Evolutionary conservation across 225 moss, liverwort and hornwort genomes (phyloP).

Genomic region (Asterella californica): DNA sequence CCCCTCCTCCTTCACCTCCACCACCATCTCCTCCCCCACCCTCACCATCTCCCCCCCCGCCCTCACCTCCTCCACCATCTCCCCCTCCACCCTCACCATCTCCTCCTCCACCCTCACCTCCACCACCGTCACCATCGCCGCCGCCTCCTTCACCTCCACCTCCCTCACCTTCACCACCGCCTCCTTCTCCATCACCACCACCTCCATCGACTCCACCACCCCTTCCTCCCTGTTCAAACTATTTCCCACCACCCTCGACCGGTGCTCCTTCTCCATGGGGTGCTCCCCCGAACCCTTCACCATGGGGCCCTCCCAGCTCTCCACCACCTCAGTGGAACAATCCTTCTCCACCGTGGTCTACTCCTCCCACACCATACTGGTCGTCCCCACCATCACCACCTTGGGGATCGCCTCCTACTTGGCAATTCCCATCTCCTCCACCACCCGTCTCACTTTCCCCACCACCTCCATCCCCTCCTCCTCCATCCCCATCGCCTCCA

Average conservation of each 20-base stretch:
- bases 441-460: slow-evolving; percentile 21
- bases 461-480: slow-evolving; percentile 28
- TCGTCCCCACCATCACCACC: slow-evolving; percentile 6
- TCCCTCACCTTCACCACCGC: slow-evolving; percentile 1
- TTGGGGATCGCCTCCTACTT: slow-evolving; percentile 13
- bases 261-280: slow-evolving; percentile 9
- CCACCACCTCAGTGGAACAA: slow-evolving; percentile 27
- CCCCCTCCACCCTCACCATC: background rate
- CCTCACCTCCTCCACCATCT: slow-evolving; percentile 13
- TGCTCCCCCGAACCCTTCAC: background rate
- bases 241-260: slow-evolving; percentile 25
- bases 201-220: background rate
- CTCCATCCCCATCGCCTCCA: slow-evolving; percentile 33
- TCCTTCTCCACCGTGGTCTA: slow-evolving; percentile 13
- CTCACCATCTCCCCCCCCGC: background rate
- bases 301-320: slow-evolving; percentile 17
- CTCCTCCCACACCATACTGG: slow-evolving; percentile 13
- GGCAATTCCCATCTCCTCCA: slow-evolving; percentile 22
- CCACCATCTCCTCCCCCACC: slow-evolving; percentile 9
- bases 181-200: slow-evolving; percentile 4
- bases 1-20: slow-evolving; percentile 8
- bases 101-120: background rate
- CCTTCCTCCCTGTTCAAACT: slow-evolving; percentile 22
- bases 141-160: background rate
- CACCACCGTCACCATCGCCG: background rate